Percentiles rank a stretch among this genome's conserved stretches.
Evolutionary conservation across 2,329 filamentous ascomycete species (phyloP).

Genomic region (Botrytis hyacinthi): DNA sequence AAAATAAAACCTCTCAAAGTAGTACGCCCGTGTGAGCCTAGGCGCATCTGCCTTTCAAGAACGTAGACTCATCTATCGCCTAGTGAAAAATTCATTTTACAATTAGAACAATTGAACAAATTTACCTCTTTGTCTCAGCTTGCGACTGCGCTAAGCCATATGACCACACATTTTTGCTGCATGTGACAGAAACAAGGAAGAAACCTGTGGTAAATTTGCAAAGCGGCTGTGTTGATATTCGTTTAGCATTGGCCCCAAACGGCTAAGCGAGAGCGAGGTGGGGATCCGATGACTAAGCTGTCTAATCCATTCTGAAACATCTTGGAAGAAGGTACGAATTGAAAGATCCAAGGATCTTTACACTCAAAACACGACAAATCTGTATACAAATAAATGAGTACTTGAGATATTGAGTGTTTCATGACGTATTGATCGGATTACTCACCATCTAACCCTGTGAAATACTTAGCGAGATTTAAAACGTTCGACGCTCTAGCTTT

Average conservation of each 20-base stretch:
- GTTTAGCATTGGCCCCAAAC: neutral
- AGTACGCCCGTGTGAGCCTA: no score
- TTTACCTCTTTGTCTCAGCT: no score
- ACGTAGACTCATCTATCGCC: no score
- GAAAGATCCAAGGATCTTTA: rapidly evolving
- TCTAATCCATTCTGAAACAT: neutral
- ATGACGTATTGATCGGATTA: neutral
- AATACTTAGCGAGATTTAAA: neutral
- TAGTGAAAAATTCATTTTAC: no score
- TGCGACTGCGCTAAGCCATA: no score
- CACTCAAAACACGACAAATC: rapidly evolving
- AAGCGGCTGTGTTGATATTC: neutral
- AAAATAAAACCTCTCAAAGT: no score
- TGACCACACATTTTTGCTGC: no score
- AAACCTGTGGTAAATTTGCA: no score
- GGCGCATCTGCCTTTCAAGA: no score
- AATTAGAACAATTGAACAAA: rapidly evolving
- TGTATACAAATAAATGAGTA: neutral
- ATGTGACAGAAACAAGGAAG: no score
- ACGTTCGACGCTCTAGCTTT: neutral
- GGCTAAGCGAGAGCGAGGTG: neutral
- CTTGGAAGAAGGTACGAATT: neutral
- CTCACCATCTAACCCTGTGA: neutral
- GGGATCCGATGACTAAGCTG: neutral
- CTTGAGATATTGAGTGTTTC: rapidly evolving